phyloP scores from a whole-genome alignment of 257 asterid species.

The Scutellaria galericulata region DNA sequence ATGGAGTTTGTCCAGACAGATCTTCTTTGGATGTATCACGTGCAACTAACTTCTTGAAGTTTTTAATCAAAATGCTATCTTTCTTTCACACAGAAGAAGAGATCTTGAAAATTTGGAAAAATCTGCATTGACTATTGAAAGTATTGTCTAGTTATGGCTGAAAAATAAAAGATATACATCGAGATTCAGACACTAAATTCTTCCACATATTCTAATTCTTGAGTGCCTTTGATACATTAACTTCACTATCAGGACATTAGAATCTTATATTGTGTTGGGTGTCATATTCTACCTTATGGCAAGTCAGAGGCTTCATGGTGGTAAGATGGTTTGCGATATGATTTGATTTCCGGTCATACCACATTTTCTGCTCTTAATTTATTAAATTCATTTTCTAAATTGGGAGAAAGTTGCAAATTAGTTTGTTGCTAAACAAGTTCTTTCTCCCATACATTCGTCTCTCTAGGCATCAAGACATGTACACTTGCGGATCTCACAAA shows the following conservation, averaged over 20 bases:
- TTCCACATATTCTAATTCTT: not conserved
- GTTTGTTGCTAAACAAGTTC: too few relatives aligned
- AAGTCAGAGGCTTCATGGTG: not conserved
- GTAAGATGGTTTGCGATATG: not conserved
- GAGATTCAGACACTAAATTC: not conserved
- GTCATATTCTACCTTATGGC: not conserved
- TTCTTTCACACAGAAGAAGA: slow-evolving; percentile 8
- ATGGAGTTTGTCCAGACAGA: not conserved
- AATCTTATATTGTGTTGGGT: not conserved
- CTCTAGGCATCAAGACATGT: not conserved
- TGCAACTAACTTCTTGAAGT: slow-evolving; percentile 7
- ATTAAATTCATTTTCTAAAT: too few relatives aligned
- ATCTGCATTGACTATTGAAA: not conserved
- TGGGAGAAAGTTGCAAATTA: too few relatives aligned
- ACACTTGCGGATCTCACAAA: not conserved
- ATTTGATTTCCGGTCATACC: too few relatives aligned
- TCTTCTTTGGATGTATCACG: not conserved
- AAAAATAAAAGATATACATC: not conserved
- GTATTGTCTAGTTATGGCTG: not conserved
- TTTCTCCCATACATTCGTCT: not conserved
- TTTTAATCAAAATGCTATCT: not conserved
- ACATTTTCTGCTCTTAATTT: too few relatives aligned
- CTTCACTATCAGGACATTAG: not conserved
- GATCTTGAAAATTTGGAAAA: not conserved
- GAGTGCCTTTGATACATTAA: not conserved